Evolutionary conservation across 176 grass and related monocot genomes (phyloP).

Genomic region (Bonia amplexicaulis): DNA sequence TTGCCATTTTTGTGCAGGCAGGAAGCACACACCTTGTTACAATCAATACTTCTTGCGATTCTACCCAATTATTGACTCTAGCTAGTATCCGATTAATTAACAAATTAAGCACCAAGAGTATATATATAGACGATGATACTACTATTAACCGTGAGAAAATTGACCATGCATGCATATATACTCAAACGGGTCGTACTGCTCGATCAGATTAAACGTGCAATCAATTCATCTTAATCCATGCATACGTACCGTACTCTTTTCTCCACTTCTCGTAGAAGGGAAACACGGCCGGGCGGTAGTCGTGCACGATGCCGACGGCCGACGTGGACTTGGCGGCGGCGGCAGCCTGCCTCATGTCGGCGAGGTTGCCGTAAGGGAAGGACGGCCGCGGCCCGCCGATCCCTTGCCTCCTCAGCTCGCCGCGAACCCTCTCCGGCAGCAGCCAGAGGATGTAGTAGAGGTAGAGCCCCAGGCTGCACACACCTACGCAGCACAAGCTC

Average conservation of each 20-base stretch:
- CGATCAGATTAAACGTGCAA: background rate
- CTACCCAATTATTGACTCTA: background rate
- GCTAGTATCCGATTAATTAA: background rate
- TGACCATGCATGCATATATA: background rate
- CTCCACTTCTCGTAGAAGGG: slow-evolving; percentile 83
- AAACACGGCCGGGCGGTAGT: slow-evolving; percentile 65
- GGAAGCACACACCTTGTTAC: background rate
- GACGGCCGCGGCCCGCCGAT: slow-evolving; percentile 54
- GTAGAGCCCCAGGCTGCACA: slow-evolving; percentile 45
- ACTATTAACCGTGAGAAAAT: background rate
- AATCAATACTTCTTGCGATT: background rate
- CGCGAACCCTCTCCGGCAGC: slow-evolving; percentile 46
- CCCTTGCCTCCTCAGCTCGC: slow-evolving; percentile 50
- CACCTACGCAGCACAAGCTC: slow-evolving; percentile 22
- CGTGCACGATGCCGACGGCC: slow-evolving; percentile 42
- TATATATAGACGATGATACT: too few relatives aligned
- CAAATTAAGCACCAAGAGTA: too few relatives aligned
- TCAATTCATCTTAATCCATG: background rate
- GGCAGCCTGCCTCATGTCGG: slow-evolving; percentile 43
- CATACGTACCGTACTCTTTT: slow-evolving; percentile 50
- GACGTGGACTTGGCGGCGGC: background rate
- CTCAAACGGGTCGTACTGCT: background rate
- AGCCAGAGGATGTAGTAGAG: slow-evolving; percentile 59
- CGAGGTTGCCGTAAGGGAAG: slow-evolving; percentile 66
- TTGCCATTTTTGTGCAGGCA: background rate